Evolutionary conservation across 2,329 filamentous ascomycete genomes (phyloP).

Genomic region (Pyrenochaeta sp.): DNA sequence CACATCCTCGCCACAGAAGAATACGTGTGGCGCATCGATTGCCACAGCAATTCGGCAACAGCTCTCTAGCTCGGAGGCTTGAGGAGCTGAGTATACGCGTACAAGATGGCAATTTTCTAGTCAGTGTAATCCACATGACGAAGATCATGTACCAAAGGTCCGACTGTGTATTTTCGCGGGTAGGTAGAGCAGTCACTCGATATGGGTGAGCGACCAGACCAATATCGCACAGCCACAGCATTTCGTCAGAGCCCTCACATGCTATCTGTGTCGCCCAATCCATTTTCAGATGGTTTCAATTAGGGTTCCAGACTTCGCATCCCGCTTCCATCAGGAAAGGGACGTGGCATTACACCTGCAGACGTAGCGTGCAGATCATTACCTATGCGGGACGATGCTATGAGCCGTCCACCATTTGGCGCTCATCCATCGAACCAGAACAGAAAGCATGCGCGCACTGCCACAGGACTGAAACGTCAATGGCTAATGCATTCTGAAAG

Average conservation of each 20-base stretch:
- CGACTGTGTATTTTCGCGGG: background rate
- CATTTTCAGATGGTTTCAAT: background rate
- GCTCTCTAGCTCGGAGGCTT: background rate
- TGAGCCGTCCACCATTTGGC: background rate
- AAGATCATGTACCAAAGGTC: background rate
- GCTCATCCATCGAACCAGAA: background rate
- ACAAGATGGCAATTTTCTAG: conserved; percentile 5
- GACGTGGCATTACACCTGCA: conserved; percentile 1
- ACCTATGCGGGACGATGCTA: background rate
- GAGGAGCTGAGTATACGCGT: conserved; percentile 7
- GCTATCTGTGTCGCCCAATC: too few species aligned
- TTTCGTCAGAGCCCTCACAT: background rate
- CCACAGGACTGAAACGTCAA: background rate
- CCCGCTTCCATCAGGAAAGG: conserved; percentile 1
- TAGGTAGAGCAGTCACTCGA: background rate
- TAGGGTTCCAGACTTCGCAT: conserved; percentile 3
- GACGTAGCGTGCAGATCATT: conserved; percentile 15
- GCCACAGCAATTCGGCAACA: conserved; percentile 18
- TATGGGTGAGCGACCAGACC: background rate
- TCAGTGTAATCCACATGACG: background rate
- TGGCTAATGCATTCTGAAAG: background rate
- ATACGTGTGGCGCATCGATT: background rate
- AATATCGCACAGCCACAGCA: background rate
- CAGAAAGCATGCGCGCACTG: background rate
- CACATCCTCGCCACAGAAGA: background rate